Conservation (phyloP, 163 green algal genomes). For the Picocystis sp. region DNA sequence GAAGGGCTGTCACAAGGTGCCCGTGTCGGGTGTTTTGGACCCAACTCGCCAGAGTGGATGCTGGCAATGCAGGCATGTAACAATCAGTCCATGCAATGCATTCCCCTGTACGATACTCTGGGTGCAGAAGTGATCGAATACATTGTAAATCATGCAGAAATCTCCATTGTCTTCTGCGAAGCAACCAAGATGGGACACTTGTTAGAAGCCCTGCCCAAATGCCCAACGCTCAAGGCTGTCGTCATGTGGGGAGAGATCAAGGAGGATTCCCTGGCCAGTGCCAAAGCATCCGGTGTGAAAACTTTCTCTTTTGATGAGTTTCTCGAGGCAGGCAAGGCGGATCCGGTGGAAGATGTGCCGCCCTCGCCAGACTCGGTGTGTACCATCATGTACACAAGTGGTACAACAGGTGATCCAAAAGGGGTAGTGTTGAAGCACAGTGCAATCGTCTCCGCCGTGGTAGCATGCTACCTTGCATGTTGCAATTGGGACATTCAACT, state of each 20-base stretch:
- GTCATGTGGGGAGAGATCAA: conserved; percentile 27
- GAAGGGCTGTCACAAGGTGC: conserved; percentile 20
- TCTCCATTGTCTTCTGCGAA: conserved; percentile 18
- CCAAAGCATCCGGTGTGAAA: conserved; percentile 13
- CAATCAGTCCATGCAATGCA: conserved; percentile 25
- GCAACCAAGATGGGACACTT: conserved; percentile 18
- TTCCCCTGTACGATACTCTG: conserved; percentile 87
- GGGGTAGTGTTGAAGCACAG: conserved; percentile 75
- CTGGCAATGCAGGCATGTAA: conserved; percentile 49
- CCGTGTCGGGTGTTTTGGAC: conserved; percentile 55
- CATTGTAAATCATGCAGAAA: conserved; percentile 70
- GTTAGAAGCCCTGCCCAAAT: conserved; percentile 5
- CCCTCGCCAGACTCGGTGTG: conserved; percentile 38
- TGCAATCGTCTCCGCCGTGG: conserved; percentile 32
- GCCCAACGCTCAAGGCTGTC: conserved; percentile 5
- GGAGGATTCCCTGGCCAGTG: conserved; percentile 3
- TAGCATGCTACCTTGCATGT: background rate
- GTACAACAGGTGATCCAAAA: conserved; percentile 50
- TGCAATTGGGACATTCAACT: background rate
- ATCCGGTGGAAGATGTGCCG: conserved; percentile 28
- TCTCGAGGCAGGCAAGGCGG: conserved; percentile 22
- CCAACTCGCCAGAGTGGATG: conserved; percentile 85
- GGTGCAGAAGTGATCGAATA: conserved; percentile 82
- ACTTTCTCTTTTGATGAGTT: conserved; percentile 29
- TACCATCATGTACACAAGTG: conserved; percentile 90